Evolutionary conservation across 768 basidiomycete species (phyloP).

Genomic region (Tylopilus subfusipes): DNA sequence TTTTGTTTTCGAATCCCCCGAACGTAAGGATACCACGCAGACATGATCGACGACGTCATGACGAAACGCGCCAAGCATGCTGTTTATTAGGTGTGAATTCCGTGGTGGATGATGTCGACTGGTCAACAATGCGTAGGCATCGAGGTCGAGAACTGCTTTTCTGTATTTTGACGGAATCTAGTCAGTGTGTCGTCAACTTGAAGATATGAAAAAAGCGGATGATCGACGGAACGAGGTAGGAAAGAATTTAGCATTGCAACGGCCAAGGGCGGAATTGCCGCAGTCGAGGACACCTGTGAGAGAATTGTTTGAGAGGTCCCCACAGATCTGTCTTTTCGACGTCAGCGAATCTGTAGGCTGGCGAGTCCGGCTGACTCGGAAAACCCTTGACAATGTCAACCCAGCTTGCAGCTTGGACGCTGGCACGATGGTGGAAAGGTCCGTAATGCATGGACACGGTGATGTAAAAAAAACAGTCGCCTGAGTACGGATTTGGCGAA

Average conservation of each 20-base stretch:
- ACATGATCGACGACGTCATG: not conserved
- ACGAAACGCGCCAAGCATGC: not conserved
- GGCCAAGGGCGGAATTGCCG: not conserved
- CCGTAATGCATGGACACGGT: not conserved
- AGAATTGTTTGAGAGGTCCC: not conserved
- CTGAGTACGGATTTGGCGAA: not conserved
- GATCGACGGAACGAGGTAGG: not conserved
- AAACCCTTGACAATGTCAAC: not conserved
- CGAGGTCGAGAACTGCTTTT: not conserved
- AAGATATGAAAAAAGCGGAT: not conserved
- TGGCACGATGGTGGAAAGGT: not conserved
- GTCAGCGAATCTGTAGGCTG: not conserved
- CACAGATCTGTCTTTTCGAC: not conserved
- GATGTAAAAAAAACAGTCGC: not conserved
- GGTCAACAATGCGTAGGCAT: slow-evolving; percentile 8
- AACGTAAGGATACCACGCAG: not conserved
- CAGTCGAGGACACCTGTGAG: not conserved
- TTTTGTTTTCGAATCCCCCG: not conserved
- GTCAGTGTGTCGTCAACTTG: not conserved
- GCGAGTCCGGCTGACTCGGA: not conserved
- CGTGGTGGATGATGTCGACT: not conserved
- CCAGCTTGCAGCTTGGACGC: not conserved
- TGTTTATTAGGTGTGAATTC: not conserved
- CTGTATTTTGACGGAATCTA: not conserved
- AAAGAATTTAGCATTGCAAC: not conserved